Percentiles rank a stretch among this genome's conserved stretches.
These are phyloP conservation scores for Mycosphaerella arachidis DNA, from an alignment of 2,329 filamentous ascomycete genomes.

Conservation along the genomic window DNA sequence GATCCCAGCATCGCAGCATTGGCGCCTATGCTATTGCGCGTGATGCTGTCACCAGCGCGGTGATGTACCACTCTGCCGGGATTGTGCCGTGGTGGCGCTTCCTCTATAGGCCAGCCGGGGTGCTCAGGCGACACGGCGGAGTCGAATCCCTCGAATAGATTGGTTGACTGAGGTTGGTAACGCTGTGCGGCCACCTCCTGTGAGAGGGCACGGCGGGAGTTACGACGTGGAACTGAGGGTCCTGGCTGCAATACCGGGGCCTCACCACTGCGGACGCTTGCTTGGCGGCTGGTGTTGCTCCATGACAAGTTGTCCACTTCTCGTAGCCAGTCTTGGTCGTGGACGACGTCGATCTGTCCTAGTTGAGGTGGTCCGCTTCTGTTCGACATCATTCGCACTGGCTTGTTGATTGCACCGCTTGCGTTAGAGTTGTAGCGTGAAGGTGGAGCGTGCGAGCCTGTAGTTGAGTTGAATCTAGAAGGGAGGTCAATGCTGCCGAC, in stretches of 20 bases:
- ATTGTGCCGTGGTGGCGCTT: slow-evolving; percentile 1
- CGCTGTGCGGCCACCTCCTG: slow-evolving; percentile 14
- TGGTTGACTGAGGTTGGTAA: slow-evolving; percentile 7
- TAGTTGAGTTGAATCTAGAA: slow-evolving; percentile 28
- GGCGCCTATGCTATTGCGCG: slow-evolving; percentile 28
- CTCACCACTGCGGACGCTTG: slow-evolving; percentile 4
- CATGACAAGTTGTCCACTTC: slow-evolving; percentile 27
- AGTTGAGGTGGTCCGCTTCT: slow-evolving; percentile 3
- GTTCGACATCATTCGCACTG: slow-evolving; percentile 4
- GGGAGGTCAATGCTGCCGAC: slow-evolving; percentile 30
- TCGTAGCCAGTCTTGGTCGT: slow-evolving; percentile 26
- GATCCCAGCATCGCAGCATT: slow-evolving; percentile 23
- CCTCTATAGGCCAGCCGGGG: slow-evolving; percentile 1
- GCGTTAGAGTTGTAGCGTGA: slow-evolving; percentile 7
- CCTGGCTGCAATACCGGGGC: neutral
- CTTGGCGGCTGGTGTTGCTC: slow-evolving; percentile 17
- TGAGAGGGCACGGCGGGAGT: slow-evolving; percentile 23
- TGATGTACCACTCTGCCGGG: slow-evolving; percentile 21
- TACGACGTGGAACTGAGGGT: slow-evolving; percentile 24
- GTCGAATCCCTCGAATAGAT: slow-evolving; percentile 27
- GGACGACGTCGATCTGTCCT: neutral
- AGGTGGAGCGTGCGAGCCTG: neutral
- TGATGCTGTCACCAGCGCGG: slow-evolving; percentile 30
- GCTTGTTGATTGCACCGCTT: neutral
- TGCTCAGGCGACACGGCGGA: slow-evolving; percentile 12